These are phyloP conservation scores for Telfairia occidentalis DNA, from an alignment of 331 rosid genomes.

Conservation along the genomic window DNA sequence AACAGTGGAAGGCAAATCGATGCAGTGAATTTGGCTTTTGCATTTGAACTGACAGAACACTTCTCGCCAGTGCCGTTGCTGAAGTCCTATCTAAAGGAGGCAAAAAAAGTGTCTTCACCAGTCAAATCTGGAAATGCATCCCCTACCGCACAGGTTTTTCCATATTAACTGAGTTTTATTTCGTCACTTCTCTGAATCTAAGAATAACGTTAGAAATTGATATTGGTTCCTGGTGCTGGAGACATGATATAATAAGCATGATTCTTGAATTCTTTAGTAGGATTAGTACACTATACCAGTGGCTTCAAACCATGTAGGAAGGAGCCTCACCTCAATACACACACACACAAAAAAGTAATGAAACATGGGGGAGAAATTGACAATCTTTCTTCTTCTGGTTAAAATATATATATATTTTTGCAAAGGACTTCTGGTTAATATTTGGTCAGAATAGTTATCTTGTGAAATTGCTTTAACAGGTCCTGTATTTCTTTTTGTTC, in stretches of 20 bases:
- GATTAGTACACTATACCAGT: background rate
- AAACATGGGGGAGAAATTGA: background rate
- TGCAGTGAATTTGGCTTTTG: constrained; percentile 87
- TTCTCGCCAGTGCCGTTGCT: constrained; percentile 75
- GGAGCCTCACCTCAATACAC: background rate
- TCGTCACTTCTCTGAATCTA: background rate
- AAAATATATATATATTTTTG: too few species aligned
- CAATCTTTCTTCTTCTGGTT: background rate
- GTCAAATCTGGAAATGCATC: constrained; percentile 62
- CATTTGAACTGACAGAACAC: constrained; percentile 64
- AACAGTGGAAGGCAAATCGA: constrained; percentile 93
- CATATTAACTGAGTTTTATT: background rate
- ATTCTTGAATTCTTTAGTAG: background rate
- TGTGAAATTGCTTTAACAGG: background rate
- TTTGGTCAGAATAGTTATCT: background rate
- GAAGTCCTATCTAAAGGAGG: constrained; percentile 83
- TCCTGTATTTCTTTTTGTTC: background rate
- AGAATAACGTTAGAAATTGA: background rate
- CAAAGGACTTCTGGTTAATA: background rate
- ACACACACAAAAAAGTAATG: background rate
- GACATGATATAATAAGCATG: background rate
- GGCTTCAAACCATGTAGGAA: background rate
- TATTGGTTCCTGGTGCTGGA: background rate
- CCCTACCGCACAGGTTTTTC: constrained; percentile 61
- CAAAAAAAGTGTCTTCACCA: constrained; percentile 62